Base-by-base conservation (phyloP, 192 early-diverging fungal genomes). In the Backusella sp. region DNA sequence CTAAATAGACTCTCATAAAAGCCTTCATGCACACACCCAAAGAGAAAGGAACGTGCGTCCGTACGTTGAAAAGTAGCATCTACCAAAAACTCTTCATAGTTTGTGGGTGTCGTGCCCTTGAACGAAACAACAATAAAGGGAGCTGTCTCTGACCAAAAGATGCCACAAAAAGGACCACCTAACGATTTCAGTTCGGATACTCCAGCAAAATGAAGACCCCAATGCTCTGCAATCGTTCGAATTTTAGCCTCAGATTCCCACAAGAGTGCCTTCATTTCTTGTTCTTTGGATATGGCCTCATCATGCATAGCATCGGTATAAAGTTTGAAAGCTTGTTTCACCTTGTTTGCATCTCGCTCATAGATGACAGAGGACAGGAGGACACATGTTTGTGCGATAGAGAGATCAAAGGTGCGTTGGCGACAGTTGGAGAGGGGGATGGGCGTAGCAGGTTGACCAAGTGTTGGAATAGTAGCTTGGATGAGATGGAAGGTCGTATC, bases 1-100 rank as follows among this genome's bases (percentile, higher is more conserved):
- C 85, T 85, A 71, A 88, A 88, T 1, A 88, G 49, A 2, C 80
- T 82, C 9, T 80, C 82, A 30, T 88, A 88, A 69, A 88, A 88
- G 36, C 87, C 87, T 41, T 85, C 74, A 72, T 88, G 87, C 14
- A 85, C 80, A n/a, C 81, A 78, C 11, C 87, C 87, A 70, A 83
- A 88, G 2, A 88, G 28, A 70, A 80, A 86, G 6, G 81, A 66
- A 11, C 77, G 77, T 2, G 85, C 87, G 75, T 88, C 77, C 0
- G 77, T 77, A 11, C 85, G 82, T 68, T 88, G 87, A 17, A 88
- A 62, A 1, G 75, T 77, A 3, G 76, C 76, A 74, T 88, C 85
- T 1, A 85, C 34, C 36, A 88, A 46, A 30, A 83, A 85, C 23
- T 88, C 85, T 30, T 79, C 80, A 70, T 85, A 86, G 19, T 82